Evolutionary conservation across 176 grass and related monocot genomes (phyloP), one percentile per base, ranked within the genome.

Genomic region (Triticum timopheevii): DNA sequence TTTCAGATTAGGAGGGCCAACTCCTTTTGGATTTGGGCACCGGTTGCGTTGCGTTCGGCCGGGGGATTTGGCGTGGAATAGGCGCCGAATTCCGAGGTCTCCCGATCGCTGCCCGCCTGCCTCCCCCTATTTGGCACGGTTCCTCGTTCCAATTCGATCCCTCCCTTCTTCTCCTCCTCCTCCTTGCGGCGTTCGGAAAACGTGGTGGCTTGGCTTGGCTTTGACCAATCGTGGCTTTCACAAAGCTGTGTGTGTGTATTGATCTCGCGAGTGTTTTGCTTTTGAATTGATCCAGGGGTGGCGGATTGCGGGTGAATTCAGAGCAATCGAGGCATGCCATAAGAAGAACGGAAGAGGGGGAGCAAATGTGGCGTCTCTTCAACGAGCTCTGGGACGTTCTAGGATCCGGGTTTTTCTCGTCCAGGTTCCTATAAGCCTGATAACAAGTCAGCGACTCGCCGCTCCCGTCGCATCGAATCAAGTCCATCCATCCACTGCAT

Each of bases 391-490:
- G 91, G 87, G 87, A 89, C 34, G 69, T 89, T 79, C 76, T 92
- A 70, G 87, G 91, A 84, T 89, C 87, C 69, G 87, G 87, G 36
- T 92, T 81, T 24, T 89, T 89, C 87, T 92, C 87, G 2, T 92
- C 91, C 22, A 87, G 91, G 81, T 92, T 87, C 24, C 84, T 92
- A 33, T 92, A 38, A 65, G 68, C 28, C 61, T 22, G 6, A 15
- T 20, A 9, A 16, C 44, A 45, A 4, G n/a, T 17, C 58, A 56
- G 2, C 52, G 15, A 20, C 52, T 20, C 54, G 59, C 25, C 13
- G 45, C 28, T 10, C 5, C 19, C 1, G 50, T 54, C 50, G 50
- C 42, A 8, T 65, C 76, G 30, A 79, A 52, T 58, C 54, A 44
- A 44, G 10, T 68, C 45, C 36, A 22, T 73, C 39, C 19, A 3